Evolutionary conservation across 2,329 filamentous ascomycete species (phyloP), one percentile per base, ranked within the genome.

Genomic region (Sarocladium brachiariae): DNA sequence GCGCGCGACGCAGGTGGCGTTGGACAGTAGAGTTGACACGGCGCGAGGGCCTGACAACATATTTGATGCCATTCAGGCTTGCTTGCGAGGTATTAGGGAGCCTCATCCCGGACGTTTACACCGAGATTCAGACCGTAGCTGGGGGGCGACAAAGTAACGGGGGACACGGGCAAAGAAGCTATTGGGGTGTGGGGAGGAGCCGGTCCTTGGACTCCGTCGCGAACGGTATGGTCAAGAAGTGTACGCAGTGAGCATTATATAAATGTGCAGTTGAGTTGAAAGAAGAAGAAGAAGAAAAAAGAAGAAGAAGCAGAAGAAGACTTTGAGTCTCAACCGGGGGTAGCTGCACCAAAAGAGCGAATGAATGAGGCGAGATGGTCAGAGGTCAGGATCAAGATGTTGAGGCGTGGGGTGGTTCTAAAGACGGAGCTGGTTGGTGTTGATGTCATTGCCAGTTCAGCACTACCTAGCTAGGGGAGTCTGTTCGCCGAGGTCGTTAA

Each of bases 401-500:
- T 33, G 27, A 47, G 43, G 43, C 43, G 43, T 25, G 43, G 43
- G 43, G 43, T 31, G 24, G 43, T 47, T 47, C 39, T 47, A 33
- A 16, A 47, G 21, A 23, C 27, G 43, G n/a, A 30, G 11, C 24
- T 19, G 27, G 19, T n/a, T 33, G 43, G 43, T 33, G 14, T 47
- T 47, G 43, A 47, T 47, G 43, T 47, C 43, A 47, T 47, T 47
- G 27, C 25, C 24, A 31, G 25, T 47, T 23, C 27, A 30, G 27
- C 13, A 30, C 27, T 30, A 13, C 7, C 7, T 7, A 30, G 33
- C 43, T 33, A 47, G 21, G 10, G 19, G 11, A 19, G 7, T 24
- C 25, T 33, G n/a, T 21, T 21, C 21, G 3, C 25, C 21, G 24
- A 30, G 43, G 24, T n/a, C 25, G 24, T 31, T 31, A 47, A 31